Evolutionary conservation across 2,329 filamentous ascomycete genomes (phyloP).

Genomic region (Diaporthe helianthi): DNA sequence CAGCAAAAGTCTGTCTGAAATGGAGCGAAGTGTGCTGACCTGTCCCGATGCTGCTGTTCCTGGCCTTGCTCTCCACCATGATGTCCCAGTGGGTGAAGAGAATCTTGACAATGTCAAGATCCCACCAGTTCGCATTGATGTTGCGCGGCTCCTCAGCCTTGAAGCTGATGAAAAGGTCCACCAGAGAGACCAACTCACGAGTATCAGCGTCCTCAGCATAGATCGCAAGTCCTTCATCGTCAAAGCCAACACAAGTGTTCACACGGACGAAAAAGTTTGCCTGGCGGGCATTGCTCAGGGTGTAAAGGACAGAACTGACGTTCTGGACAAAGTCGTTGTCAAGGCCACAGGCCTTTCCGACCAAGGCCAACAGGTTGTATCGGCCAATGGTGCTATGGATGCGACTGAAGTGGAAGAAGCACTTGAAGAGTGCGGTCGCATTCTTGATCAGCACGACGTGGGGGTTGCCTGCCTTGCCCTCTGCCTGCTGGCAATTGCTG

Average conservation of each 20-base stretch:
- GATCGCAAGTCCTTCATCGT: no score
- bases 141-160: no score
- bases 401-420: neutral
- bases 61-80: neutral
- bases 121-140: no score
- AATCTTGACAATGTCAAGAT: neutral
- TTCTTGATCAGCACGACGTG: neutral
- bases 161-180: no score
- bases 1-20: neutral
- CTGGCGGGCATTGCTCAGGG: no score
- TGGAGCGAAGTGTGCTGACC: neutral
- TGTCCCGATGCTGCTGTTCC: no score
- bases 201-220: no score
- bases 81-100: neutral
- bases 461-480: neutral
- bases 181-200: no score
- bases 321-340: no score
- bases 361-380: neutral
- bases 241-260: no score
- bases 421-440: neutral
- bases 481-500: neutral
- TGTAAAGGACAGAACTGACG: no score
- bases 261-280: no score
- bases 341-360: neutral
- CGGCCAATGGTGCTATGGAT: rapidly evolving